These are phyloP conservation scores for Leptoxyphium fumago DNA, from an alignment of 2,329 filamentous ascomycete species.

Conservation along the genomic window DNA sequence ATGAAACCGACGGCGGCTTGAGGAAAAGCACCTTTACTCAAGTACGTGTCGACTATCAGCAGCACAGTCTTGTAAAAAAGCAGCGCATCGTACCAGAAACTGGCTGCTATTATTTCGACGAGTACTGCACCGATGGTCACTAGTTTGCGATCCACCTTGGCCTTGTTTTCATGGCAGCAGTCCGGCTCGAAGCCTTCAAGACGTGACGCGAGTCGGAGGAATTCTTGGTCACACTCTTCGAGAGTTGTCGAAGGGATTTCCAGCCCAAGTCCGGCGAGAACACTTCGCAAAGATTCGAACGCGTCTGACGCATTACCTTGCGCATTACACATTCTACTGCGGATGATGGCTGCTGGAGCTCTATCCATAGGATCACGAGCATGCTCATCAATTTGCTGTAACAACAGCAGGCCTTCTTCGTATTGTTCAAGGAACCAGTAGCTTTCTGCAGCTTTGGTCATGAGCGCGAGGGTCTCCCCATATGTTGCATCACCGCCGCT, in stretches of 20 bases:
- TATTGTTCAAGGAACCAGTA: conserved; percentile 65
- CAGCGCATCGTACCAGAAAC: conserved; percentile 58
- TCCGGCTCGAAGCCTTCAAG: conserved; percentile 8
- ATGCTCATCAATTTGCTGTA: conserved; percentile 54
- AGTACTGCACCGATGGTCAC: conserved; percentile 55
- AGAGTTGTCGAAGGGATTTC: conserved; percentile 51
- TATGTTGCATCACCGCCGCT: conserved; percentile 54
- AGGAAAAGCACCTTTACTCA: conserved; percentile 49
- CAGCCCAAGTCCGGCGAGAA: conserved; percentile 54
- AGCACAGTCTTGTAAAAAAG: conserved; percentile 60
- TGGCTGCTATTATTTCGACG: conserved; percentile 52
- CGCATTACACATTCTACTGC: conserved; percentile 64
- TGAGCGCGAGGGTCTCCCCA: conserved; percentile 68
- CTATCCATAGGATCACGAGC: conserved; percentile 64
- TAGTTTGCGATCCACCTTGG: conserved; percentile 39
- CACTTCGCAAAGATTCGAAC: conserved; percentile 54
- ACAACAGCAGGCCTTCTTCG: conserved; percentile 50
- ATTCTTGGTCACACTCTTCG: conserved; percentile 64
- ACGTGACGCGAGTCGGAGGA: conserved; percentile 32
- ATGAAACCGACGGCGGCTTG: conserved; percentile 56
- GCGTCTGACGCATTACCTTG: conserved; percentile 56
- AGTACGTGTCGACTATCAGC: conserved; percentile 50
- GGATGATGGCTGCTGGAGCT: conserved; percentile 68
- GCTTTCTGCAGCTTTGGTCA: conserved; percentile 68
- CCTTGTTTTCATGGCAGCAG: conserved; percentile 17